These are phyloP conservation scores for Haplosporangium gracile DNA, from an alignment of 192 early-diverging fungal genomes.

Conservation along the genomic window DNA sequence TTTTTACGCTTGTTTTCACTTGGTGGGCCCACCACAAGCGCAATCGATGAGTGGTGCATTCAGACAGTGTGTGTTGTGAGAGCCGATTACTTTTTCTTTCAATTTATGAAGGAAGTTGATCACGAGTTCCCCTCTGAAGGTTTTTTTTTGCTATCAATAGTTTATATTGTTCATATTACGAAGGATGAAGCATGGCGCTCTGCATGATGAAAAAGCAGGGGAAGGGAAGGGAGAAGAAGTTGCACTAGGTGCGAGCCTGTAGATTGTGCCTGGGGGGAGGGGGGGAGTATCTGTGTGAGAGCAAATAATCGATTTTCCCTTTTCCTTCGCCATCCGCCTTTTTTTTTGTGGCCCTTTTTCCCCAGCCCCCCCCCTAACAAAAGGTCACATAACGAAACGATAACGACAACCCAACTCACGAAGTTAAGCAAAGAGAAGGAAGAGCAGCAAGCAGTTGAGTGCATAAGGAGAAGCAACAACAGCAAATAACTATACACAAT, in stretches of 20 bases:
- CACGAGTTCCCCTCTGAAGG: background rate
- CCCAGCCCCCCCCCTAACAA: no score
- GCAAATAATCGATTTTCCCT: background rate
- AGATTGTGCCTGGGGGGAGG: background rate
- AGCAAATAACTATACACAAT: no score
- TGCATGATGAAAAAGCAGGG: background rate
- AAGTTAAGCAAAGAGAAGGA: no score
- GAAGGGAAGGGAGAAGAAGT: no score
- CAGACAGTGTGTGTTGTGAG: background rate
- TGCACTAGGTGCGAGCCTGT: background rate
- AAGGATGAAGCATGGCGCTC: background rate
- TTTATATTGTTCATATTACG: background rate
- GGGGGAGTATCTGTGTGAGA: background rate
- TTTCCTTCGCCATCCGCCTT: background rate
- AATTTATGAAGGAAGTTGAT: background rate
- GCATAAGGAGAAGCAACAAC: no score
- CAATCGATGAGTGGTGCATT: background rate
- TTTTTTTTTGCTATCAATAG: background rate
- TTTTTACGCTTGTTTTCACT: no score
- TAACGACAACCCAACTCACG: no score
- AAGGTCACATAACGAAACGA: no score
- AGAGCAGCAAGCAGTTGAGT: no score
- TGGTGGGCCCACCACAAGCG: background rate
- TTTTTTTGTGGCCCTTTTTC: no score
- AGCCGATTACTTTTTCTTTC: background rate